These are phyloP conservation scores for Bruguiera parviflora DNA, from an alignment of 345 rosid species.

Conservation along the genomic window DNA sequence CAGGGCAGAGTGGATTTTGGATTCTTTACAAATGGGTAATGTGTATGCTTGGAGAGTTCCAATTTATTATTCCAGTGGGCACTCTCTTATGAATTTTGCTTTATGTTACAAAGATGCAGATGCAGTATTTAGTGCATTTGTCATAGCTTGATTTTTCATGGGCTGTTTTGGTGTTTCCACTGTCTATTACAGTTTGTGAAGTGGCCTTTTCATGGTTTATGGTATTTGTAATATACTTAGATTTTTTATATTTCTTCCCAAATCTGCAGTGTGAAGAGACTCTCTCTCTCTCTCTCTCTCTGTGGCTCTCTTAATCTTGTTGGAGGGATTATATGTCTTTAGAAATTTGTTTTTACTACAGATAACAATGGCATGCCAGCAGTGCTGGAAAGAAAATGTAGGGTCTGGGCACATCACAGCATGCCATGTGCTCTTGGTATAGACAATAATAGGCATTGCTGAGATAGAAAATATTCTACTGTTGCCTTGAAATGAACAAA, in stretches of 20 bases:
- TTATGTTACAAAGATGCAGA: not conserved
- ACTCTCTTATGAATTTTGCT: not conserved
- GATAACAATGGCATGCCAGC: not conserved
- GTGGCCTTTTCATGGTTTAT: no score
- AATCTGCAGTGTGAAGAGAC: not conserved
- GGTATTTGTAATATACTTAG: no score
- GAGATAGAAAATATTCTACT: no score
- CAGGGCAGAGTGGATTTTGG: no score
- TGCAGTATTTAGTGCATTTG: not conserved
- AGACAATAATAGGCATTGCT: no score
- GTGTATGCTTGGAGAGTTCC: not conserved
- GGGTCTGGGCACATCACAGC: no score
- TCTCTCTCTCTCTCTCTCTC: not conserved
- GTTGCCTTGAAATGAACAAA: no score
- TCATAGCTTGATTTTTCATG: not conserved
- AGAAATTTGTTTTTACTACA: not conserved
- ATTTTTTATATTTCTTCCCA: no score
- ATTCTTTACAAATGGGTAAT: slow-evolving; percentile 30
- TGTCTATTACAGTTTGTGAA: no score
- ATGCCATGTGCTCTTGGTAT: no score
- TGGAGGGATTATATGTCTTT: not conserved
- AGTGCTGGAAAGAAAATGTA: no score
- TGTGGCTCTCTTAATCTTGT: not conserved
- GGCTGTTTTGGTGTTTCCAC: no score
- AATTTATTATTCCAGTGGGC: not conserved